Conservation (phyloP, 345 rosid species). For the Durio zibethinus region DNA sequence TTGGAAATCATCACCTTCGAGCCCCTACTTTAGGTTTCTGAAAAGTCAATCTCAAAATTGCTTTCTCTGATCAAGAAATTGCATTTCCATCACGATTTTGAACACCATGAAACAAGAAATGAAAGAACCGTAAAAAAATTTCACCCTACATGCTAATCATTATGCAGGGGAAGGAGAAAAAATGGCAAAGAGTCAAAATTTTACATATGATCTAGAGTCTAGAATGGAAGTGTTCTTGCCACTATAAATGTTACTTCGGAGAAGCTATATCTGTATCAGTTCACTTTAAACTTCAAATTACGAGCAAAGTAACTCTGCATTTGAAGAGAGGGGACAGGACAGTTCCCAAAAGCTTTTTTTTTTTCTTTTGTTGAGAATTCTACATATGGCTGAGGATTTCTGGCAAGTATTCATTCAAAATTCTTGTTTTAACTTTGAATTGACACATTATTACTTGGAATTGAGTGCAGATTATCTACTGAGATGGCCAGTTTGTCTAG, state of each 20-base stretch:
- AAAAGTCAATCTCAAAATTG: background rate
- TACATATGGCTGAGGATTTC: background rate
- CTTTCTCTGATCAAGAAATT: background rate
- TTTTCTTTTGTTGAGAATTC: too few relatives aligned
- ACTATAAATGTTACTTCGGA: background rate
- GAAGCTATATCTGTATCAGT: background rate
- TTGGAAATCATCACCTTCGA: background rate
- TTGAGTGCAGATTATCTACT: constrained; percentile 48
- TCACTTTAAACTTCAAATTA: too few relatives aligned
- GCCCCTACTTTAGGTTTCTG: background rate
- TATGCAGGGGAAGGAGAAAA: background rate
- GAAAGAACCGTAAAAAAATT: background rate
- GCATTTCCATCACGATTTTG: too few relatives aligned
- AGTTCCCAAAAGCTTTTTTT: too few relatives aligned
- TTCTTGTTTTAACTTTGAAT: background rate
- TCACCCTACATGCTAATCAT: background rate
- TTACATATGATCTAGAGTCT: background rate
- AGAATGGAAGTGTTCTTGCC: background rate
- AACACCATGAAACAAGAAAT: background rate
- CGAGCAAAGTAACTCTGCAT: too few relatives aligned
- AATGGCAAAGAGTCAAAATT: background rate
- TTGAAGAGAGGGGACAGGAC: too few relatives aligned
- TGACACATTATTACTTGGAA: background rate
- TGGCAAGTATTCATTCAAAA: too few relatives aligned
- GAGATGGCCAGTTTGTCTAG: constrained; percentile 39